Evolutionary conservation across 805 yeast species (phyloP), one percentile per base, ranked within the genome.

Genomic region (Torulaspora indica): DNA sequence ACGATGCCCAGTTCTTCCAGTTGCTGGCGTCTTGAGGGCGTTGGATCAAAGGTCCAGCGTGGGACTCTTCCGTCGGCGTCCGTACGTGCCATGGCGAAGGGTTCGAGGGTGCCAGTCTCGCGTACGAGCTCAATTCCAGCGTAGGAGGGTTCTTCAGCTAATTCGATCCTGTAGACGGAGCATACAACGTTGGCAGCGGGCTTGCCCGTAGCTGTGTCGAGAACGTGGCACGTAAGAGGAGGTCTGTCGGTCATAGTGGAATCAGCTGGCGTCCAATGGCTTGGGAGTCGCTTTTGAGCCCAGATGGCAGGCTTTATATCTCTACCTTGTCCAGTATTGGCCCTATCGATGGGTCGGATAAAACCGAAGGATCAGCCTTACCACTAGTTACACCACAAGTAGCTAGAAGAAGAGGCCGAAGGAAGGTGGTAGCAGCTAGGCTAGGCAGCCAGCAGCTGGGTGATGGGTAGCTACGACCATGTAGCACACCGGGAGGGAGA

Each of bases 151-250:
- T 18, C 61, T 48, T 40, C 39, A 7, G 49, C 47, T 5, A 61
- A 52, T 4, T 54, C 57, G 3, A 69, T 44, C 25, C 47, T 52
- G 57, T 70, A 77, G 29, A 84, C 67, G 23, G 80, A 80, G 58
- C 93, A 86, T 2, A 72, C 67, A n/a, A 90, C 90, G n/a, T 72
- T 74, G 0, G 67, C 60, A 1, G 96, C 96, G 1, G 98, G 98
- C 47, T 71, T 74, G 1, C 98, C 98, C 6, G 72, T 66, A 8
- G 85, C 81, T 5, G 96, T 89, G 58, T 90, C 96, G 17, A 90
- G 71, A 8, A 90, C 77, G 63, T 90, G 98, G 68, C 97, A 90
- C 2, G 96, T 89, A 31, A 89, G 77, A 35, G 91, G 91, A 9
- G 60, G 55, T 49, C 40, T 54, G 23, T 14, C 39, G n/a, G 28